phyloP scores from a whole-genome alignment of 148 eudicot species.

The Chenopodium album region DNA sequence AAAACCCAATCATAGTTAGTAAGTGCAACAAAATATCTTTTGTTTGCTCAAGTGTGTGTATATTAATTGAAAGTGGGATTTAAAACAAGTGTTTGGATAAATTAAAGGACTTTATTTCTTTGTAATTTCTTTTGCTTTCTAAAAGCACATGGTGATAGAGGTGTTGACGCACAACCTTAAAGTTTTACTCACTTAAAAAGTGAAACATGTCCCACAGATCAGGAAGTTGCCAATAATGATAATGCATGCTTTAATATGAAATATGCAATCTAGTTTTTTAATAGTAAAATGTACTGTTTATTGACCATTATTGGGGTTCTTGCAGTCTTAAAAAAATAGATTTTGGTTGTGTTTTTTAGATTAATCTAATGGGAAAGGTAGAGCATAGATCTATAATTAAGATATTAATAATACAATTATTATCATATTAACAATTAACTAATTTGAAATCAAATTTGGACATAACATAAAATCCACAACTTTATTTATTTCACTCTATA shows the following conservation, averaged over 20 bases:
- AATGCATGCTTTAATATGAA: not conserved
- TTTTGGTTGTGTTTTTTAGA: too few species aligned
- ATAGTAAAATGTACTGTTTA: too few species aligned
- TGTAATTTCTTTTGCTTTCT: constrained; percentile 12
- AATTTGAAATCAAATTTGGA: too few species aligned
- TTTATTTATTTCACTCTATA: too few species aligned
- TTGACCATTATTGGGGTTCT: too few species aligned
- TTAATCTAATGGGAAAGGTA: too few species aligned
- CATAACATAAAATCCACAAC: too few species aligned
- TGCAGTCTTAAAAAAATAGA: too few species aligned
- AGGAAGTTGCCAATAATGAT: not conserved
- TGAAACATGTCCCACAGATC: not conserved
- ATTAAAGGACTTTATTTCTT: not conserved
- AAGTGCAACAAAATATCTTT: not conserved
- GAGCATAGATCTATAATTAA: too few species aligned
- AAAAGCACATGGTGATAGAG: not conserved
- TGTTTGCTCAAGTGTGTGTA: not conserved
- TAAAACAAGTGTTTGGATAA: not conserved
- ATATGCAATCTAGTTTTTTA: not conserved
- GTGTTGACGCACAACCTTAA: constrained; percentile 15
- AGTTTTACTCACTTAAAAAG: constrained; percentile 17
- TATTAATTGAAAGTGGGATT: constrained; percentile 7
- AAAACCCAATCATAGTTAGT: not conserved
- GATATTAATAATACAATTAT: too few species aligned
- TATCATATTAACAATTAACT: too few species aligned